These are phyloP conservation scores for Penicillium manginii DNA, from an alignment of 495 filamentous ascomycete species.

Conservation along the genomic window DNA sequence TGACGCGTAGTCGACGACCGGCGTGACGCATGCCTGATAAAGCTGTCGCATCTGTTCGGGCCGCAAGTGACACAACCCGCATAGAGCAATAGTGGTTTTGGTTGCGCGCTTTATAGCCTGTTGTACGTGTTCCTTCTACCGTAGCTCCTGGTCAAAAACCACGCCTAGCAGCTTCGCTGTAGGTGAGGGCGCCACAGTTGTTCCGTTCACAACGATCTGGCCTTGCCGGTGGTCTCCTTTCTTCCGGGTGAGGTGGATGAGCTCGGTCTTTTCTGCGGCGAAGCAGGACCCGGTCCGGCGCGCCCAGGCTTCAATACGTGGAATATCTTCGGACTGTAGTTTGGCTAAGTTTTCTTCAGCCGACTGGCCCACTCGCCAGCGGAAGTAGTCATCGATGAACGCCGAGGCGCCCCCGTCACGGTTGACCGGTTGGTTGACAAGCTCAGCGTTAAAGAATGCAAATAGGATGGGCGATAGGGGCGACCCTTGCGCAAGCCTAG, in stretches of 20 bases:
- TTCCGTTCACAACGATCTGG: conserved; percentile 6
- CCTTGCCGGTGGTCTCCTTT: neutral
- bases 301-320: neutral
- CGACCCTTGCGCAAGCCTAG: conserved; percentile 32
- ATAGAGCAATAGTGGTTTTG: conserved; percentile 21
- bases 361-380: neutral
- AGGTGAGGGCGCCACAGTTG: conserved; percentile 11
- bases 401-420: no score
- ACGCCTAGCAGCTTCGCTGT: conserved; percentile 30
- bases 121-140: conserved; percentile 29
- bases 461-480: conserved; percentile 33
- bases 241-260: conserved; percentile 1
- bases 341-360: neutral
- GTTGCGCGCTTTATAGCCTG: conserved; percentile 28
- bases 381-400: no score
- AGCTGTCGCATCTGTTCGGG: conserved; percentile 29
- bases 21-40: conserved; percentile 30
- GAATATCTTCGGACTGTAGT: neutral
- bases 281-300: neutral
- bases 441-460: conserved; percentile 27
- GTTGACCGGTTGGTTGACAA: neutral
- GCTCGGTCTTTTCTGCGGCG: neutral
- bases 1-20: conserved; percentile 1
- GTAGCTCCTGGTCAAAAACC: conserved; percentile 23
- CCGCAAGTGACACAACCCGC: conserved; percentile 21